A percentile compares a stretch with the other conserved stretches of the same genome.
Conservation (phyloP, 2,329 filamentous ascomycete species). For the Penicillium sp. region DNA sequence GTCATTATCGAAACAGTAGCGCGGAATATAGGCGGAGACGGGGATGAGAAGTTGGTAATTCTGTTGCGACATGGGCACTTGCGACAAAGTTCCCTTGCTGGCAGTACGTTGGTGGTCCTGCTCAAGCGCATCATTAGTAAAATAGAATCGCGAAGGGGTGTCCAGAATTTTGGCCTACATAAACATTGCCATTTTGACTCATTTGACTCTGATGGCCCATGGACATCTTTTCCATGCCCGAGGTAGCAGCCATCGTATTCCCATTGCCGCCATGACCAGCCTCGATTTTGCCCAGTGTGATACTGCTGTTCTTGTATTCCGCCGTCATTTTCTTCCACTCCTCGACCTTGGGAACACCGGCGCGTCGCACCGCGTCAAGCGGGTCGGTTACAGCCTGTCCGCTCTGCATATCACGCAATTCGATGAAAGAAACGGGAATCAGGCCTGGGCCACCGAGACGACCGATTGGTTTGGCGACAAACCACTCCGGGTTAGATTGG, state of each 20-base stretch:
- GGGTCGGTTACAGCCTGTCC: conserved; percentile 79
- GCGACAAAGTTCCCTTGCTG: conserved; percentile 35
- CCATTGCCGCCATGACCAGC: conserved; percentile 23
- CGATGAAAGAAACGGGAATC: conserved; percentile 94
- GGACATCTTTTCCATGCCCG: conserved; percentile 76
- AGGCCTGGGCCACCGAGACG: conserved; percentile 90
- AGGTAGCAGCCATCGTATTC: conserved; percentile 59
- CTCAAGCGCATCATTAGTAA: not conserved
- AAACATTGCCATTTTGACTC: conserved; percentile 50
- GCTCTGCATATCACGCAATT: conserved; percentile 90
- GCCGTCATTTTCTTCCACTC: conserved; percentile 99
- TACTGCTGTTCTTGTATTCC: conserved; percentile 98
- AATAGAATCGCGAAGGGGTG: not conserved
- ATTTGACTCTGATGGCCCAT: conserved; percentile 56
- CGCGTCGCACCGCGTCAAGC: conserved; percentile 77
- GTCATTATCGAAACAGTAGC: conserved; percentile 93
- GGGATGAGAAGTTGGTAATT: conserved; percentile 66
- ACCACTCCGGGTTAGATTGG: conserved; percentile 98
- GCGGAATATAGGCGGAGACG: conserved; percentile 77
- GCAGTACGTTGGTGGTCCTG: conserved; percentile 40
- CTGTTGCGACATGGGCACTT: conserved; percentile 39
- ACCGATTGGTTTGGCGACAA: conserved; percentile 98
- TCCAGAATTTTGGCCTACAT: conserved; percentile 45
- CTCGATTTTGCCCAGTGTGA: conserved; percentile 89
- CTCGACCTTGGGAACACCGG: conserved; percentile 90